Percentiles rank a stretch among this genome's conserved stretches.
phyloP scores from a whole-genome alignment of 2,329 filamentous ascomycete genomes.

The Ophiostoma perfectum region DNA sequence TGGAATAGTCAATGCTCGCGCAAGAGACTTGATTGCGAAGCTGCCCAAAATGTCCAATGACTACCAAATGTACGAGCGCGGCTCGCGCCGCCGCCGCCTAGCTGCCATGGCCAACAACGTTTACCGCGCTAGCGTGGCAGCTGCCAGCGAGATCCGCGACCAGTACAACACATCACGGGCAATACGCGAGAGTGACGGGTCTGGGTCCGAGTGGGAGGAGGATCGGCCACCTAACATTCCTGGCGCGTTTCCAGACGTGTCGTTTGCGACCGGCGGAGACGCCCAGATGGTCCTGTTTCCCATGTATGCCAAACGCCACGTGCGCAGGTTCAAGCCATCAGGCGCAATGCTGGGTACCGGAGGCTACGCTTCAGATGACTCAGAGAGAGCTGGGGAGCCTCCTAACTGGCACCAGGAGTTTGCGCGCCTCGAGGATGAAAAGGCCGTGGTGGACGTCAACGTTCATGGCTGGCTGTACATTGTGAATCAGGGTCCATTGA shows the following conservation, averaged over 20 bases:
- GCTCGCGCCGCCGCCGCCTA: slow-evolving; percentile 71
- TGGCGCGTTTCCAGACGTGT: slow-evolving; percentile 75
- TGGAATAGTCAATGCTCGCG: neutral
- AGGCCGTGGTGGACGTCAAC: slow-evolving; percentile 86
- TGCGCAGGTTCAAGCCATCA: slow-evolving; percentile 48
- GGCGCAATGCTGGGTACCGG: neutral
- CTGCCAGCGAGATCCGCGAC: slow-evolving; percentile 55
- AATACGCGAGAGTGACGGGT: slow-evolving; percentile 34
- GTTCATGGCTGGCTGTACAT: slow-evolving; percentile 93
- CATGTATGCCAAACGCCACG: slow-evolving; percentile 77
- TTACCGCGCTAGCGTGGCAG: slow-evolving; percentile 52
- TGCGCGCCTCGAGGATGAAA: slow-evolving; percentile 73
- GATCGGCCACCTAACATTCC: slow-evolving; percentile 51
- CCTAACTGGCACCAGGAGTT: slow-evolving; percentile 70
- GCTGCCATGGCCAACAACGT: slow-evolving; percentile 57
- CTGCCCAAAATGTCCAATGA: slow-evolving; percentile 26
- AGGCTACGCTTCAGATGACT: neutral
- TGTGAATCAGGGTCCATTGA: slow-evolving; percentile 78
- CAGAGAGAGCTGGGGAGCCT: neutral
- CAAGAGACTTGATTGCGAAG: slow-evolving; percentile 22
- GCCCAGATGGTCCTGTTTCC: slow-evolving; percentile 95
- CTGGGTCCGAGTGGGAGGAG: slow-evolving; percentile 33
- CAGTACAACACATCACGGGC: slow-evolving; percentile 49
- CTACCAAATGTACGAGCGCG: slow-evolving; percentile 48
- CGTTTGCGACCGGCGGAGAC: slow-evolving; percentile 71